A percentile compares a stretch with the other conserved stretches of the same genome.
These are phyloP conservation scores for Hypomyces perniciosus DNA, from an alignment of 2,329 filamentous ascomycete species.

Conservation along the genomic window DNA sequence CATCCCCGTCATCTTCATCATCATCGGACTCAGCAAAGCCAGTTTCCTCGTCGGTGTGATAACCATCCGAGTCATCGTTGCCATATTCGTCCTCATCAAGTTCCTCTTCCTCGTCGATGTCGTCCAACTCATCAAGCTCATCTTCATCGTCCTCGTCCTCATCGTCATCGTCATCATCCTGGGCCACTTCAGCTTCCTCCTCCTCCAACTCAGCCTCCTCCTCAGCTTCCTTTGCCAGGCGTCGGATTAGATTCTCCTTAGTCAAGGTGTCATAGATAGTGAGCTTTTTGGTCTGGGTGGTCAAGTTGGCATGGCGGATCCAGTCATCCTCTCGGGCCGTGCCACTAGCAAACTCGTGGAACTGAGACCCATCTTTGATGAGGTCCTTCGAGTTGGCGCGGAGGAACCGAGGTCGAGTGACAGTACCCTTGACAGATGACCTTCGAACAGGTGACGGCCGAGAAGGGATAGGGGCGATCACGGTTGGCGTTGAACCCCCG, in stretches of 20 bases:
- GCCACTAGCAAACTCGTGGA: conserved; percentile 89
- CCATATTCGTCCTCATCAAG: conserved; percentile 48
- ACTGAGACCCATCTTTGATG: conserved; percentile 54
- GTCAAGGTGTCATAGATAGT: conserved; percentile 85
- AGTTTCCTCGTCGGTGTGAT: conserved; percentile 67
- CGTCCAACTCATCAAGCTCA: conserved; percentile 36
- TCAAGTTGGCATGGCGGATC: conserved; percentile 64
- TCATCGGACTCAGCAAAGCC: conserved; percentile 66
- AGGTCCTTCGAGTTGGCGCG: conserved; percentile 46
- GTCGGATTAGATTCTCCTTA: conserved; percentile 84
- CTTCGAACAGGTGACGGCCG: conserved; percentile 15
- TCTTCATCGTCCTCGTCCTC: conserved; percentile 14
- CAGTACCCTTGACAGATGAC: conserved; percentile 19
- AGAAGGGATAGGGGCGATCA: conserved; percentile 18
- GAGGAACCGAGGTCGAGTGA: conserved; percentile 39
- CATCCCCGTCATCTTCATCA: conserved; percentile 61
- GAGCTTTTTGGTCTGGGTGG: conserved; percentile 57
- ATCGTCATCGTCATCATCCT: conserved; percentile 40
- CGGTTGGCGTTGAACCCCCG: conserved; percentile 19
- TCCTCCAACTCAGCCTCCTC: conserved; percentile 76
- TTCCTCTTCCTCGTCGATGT: conserved; percentile 38
- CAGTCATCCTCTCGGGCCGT: conserved; percentile 81
- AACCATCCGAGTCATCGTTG: conserved; percentile 57
- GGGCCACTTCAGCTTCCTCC: conserved; percentile 47
- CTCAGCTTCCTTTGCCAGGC: conserved; percentile 81